Evolutionary conservation across 2,329 filamentous ascomycete genomes (phyloP).

Genomic region (Alternaria arborescens): DNA sequence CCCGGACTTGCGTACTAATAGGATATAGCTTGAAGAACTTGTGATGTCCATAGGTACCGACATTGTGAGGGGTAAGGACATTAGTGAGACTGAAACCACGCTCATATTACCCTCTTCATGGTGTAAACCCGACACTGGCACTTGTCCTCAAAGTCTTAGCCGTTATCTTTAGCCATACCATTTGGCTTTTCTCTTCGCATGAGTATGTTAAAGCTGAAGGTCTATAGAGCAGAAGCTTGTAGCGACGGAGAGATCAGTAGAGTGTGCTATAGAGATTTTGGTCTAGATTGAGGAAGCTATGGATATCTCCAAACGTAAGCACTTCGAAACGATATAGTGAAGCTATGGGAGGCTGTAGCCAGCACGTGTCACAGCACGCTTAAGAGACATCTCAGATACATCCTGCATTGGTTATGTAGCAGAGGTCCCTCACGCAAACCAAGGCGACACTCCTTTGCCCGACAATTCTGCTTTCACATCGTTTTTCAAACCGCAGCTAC

Average conservation of each 20-base stretch:
- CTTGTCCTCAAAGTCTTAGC: not conserved
- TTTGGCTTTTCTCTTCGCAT: not conserved
- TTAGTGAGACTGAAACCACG: not conserved
- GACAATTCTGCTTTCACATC: no score
- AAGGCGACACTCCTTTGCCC: no score
- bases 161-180: not conserved
- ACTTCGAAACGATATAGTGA: not conserved
- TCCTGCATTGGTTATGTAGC: no score
- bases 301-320: no score
- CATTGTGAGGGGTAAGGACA: not conserved
- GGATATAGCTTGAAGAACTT: slow-evolving; percentile 3
- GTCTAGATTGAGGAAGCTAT: no score
- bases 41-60: slow-evolving; percentile 10
- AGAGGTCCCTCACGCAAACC: no score
- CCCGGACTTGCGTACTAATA: not conserved
- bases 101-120: not conserved
- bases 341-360: not conserved
- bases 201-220: not conserved
- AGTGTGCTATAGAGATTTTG: no score
- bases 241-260: not conserved
- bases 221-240: not conserved
- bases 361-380: not conserved
- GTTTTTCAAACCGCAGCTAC: no score
- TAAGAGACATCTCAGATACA: no score
- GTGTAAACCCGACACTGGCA: not conserved